Base-by-base conservation (phyloP, 805 yeast species). In the Starmerella kuoi region DNA sequence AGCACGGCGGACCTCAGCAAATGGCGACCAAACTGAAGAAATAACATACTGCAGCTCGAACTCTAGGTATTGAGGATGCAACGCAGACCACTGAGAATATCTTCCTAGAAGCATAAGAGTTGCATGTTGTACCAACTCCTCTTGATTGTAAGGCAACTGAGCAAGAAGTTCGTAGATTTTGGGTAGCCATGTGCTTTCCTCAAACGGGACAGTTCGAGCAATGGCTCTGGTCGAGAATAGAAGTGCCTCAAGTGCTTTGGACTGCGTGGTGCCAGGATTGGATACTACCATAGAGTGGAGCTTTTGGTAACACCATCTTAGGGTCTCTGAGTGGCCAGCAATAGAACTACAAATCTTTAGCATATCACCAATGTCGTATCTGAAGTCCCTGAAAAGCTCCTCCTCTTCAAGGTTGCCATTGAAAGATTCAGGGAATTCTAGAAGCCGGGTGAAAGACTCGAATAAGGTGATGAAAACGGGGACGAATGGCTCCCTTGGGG, bases 341-440 rank as follows among this genome's bases (percentile, higher is more conserved):
- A 91, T 88, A 1, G 83, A 82, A 53, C 96, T 83, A 65, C 97
- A 86, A 58, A 86, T 94, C 57, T 93, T 93, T 47, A 91, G 65
- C n/a, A 88, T 95, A 59, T 91, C 97, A 30, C 97, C 97, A 82
- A 91, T 83, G 43, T 85, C 95, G 61, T 91, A 91, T 55, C 99
- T 72, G 62, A 88, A 91, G 45, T 85, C 93, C 55, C 83, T 77
- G 60, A 91, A 91, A 60, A 85, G 83, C 57, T 93, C 98, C 57
- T 86, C 94, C 42, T 74, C 80, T 57, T 85, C 95, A 50, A 67
- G 69, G 55, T 82, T 85, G 34, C 71, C 69, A 54, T 32, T 30
- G 25, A 88, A 88, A 17, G 76, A 57, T 38, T 67, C 70, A 17
- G 95, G 97, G 59, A 87, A 87, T 45, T 75, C 73, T 48, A 91